Evolutionary conservation across 768 basidiomycete species (phyloP).

Genomic region (Phylloporus rhodoxanthus): DNA sequence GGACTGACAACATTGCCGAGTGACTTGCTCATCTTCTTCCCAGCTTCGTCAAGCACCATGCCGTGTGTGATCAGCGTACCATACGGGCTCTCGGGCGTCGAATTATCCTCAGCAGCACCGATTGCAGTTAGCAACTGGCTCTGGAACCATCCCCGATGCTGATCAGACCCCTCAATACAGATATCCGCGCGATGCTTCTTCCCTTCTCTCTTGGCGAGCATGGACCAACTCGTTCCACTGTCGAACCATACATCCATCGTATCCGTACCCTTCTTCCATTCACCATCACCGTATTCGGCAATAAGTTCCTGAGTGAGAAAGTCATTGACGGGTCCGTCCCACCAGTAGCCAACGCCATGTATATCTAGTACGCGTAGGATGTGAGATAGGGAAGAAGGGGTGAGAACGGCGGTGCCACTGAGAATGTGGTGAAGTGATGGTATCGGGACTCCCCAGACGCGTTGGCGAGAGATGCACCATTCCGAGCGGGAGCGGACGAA

Average conservation of each 20-base stretch:
- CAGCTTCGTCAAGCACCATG: slow-evolving; percentile 87
- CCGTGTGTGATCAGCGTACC: slow-evolving; percentile 87
- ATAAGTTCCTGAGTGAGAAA: slow-evolving; percentile 65
- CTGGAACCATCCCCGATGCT: slow-evolving; percentile 99
- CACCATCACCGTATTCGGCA: slow-evolving; percentile 38
- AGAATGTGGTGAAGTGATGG: slow-evolving; percentile 71
- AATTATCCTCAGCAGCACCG: slow-evolving; percentile 27
- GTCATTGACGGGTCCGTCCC: slow-evolving; percentile 76
- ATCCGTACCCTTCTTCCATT: slow-evolving; percentile 79
- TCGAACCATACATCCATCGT: slow-evolving; percentile 99
- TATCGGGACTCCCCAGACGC: slow-evolving; percentile 97
- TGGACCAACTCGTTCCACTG: slow-evolving; percentile 91
- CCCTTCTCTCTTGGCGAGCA: slow-evolving; percentile 44
- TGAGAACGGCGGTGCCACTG: slow-evolving; percentile 61
- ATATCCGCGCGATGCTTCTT: slow-evolving; percentile 63
- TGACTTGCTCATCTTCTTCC: slow-evolving; percentile 97
- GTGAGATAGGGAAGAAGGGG: slow-evolving; percentile 58
- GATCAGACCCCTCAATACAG: slow-evolving; percentile 93
- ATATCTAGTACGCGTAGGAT: slow-evolving; percentile 69
- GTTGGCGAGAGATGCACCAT: slow-evolving; percentile 98
- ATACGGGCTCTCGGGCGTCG: slow-evolving; percentile 50
- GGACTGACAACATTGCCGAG: slow-evolving; percentile 89
- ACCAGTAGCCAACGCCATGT: slow-evolving; percentile 85
- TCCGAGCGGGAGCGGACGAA: slow-evolving; percentile 87
- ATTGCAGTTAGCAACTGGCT: slow-evolving; percentile 84